These are phyloP conservation scores for Vitis rotundifolia DNA, from an alignment of 164 flowering plant species.

Conservation along the genomic window DNA sequence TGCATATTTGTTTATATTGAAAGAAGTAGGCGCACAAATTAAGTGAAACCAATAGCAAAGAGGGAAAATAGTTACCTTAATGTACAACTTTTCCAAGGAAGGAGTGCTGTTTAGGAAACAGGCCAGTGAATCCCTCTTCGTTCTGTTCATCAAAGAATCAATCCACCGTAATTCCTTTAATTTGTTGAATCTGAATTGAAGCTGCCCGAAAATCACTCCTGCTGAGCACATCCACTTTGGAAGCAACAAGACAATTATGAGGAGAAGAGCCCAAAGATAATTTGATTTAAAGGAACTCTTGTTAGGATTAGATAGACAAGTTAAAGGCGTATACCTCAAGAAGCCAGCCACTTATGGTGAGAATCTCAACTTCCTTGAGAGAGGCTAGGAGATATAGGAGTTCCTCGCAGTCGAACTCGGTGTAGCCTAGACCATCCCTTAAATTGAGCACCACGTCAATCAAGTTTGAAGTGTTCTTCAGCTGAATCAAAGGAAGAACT, in stretches of 20 bases:
- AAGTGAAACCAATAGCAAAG: too few relatives aligned
- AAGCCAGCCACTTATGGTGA: constrained; percentile 19
- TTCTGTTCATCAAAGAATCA: constrained; percentile 5
- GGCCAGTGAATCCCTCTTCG: constrained; percentile 9
- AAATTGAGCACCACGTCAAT: constrained; percentile 11
- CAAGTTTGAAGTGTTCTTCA: constrained; percentile 6
- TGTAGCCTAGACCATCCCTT: neutral
- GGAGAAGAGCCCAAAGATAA: too few relatives aligned
- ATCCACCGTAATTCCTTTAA: constrained; percentile 11
- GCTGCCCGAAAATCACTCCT: constrained; percentile 14
- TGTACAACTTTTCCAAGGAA: too few relatives aligned
- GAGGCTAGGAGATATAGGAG: constrained; percentile 9
- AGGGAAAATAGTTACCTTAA: too few relatives aligned
- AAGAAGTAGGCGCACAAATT: too few relatives aligned
- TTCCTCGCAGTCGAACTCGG: constrained; percentile 14
- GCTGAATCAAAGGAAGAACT: constrained; percentile 4
- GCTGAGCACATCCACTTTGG: constrained; percentile 15
- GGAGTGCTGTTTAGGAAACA: neutral
- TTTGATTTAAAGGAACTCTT: too few relatives aligned
- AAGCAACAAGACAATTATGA: too few relatives aligned
- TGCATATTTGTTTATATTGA: too few relatives aligned
- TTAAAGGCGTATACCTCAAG: constrained; percentile 13
- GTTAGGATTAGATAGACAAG: neutral
- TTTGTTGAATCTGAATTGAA: constrained; percentile 16
- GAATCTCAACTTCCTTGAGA: constrained; percentile 14